phyloP scores from a whole-genome alignment of 768 basidiomycete genomes.

The Lactifluus pinguis region DNA sequence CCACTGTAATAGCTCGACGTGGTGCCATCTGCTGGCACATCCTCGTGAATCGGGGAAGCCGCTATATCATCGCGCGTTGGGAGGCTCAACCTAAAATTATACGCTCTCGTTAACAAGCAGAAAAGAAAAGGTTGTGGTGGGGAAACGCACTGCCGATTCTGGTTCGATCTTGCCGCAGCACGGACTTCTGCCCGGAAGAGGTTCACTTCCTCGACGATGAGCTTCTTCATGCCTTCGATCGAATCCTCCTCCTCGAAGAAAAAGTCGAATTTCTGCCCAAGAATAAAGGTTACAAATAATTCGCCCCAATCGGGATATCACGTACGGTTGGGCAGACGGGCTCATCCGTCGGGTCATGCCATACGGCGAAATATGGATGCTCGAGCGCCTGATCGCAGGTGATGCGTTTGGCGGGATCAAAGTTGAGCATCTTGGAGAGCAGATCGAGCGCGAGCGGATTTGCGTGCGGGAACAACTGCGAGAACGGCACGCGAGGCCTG shows the following conservation, averaged over 20 bases:
- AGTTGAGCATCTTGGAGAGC: conserved; percentile 83
- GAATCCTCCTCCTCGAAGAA: conserved; percentile 93
- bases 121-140: background rate
- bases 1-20: conserved; percentile 57
- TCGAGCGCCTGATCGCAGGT: conserved; percentile 92
- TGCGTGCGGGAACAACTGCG: conserved; percentile 85
- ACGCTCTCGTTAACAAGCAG: background rate
- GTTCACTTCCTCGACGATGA: conserved; percentile 91
- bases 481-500: conserved; percentile 89
- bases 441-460: conserved; percentile 93
- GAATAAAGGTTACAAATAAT: background rate
- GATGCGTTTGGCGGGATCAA: conserved; percentile 94
- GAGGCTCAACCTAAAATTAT: conserved; percentile 52
- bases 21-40: conserved; percentile 48
- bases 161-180: conserved; percentile 61
- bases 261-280: conserved; percentile 80
- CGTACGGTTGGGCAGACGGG: conserved; percentile 71
- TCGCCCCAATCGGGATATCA: background rate
- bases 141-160: conserved; percentile 51
- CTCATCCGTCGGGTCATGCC: conserved; percentile 97
- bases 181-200: conserved; percentile 86
- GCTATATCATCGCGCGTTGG: conserved; percentile 76
- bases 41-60: conserved; percentile 63
- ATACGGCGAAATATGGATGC: conserved; percentile 91
- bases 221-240: conserved; percentile 93